Evolutionary conservation across 2,329 filamentous ascomycete genomes (phyloP).

Genomic region (Bipolaris cookei): DNA sequence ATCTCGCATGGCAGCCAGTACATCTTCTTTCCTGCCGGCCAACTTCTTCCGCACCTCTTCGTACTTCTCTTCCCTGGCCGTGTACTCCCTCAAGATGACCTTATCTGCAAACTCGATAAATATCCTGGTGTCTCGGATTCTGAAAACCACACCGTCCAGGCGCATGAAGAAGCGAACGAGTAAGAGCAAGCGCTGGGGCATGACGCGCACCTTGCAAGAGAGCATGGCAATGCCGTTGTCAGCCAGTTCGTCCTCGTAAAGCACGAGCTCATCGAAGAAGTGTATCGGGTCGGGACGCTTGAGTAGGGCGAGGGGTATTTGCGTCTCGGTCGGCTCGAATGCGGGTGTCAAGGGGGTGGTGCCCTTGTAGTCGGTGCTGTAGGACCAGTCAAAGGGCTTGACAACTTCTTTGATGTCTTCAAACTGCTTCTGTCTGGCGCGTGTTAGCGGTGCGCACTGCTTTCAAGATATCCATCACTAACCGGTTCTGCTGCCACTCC

Average conservation of each 20-base stretch:
- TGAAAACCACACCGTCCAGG: constrained; percentile 85
- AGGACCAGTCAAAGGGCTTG: constrained; percentile 98
- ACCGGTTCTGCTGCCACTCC: constrained; percentile 79
- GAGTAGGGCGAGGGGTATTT: constrained; percentile 85
- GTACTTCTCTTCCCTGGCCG: constrained; percentile 83
- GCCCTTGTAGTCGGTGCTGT: constrained; percentile 86
- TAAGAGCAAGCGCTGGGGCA: constrained; percentile 85
- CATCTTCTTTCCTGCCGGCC: constrained; percentile 68
- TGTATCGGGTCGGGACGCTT: constrained; percentile 90
- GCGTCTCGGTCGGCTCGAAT: constrained; percentile 55
- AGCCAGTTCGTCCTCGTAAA: constrained; percentile 97
- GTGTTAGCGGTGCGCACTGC: constrained; percentile 14
- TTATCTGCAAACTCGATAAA: constrained; percentile 86
- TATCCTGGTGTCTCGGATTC: constrained; percentile 86
- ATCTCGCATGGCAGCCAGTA: constrained; percentile 78
- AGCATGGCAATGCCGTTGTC: constrained; percentile 95
- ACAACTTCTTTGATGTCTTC: constrained; percentile 91
- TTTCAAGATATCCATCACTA: constrained; percentile 4
- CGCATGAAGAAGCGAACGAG: constrained; percentile 90
- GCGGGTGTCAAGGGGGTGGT: constrained; percentile 57
- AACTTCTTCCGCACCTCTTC: constrained; percentile 70
- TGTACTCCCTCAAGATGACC: constrained; percentile 86
- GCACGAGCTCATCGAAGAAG: constrained; percentile 94
- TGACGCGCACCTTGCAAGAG: constrained; percentile 90
- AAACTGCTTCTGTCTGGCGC: constrained; percentile 73